Base-by-base conservation (phyloP, 164 flowering plant genomes). In the Litsea cubeba region DNA sequence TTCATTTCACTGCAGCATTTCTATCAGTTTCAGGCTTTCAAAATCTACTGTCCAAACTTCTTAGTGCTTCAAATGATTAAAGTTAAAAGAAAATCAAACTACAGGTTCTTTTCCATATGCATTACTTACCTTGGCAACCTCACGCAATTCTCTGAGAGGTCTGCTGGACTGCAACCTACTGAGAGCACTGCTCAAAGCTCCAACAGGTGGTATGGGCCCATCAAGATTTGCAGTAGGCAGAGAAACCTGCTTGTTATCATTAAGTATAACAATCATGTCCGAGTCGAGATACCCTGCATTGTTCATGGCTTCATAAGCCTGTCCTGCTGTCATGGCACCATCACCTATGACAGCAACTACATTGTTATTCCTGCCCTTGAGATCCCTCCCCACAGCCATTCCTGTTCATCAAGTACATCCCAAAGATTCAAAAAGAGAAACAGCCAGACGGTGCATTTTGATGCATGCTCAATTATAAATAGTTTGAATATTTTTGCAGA, bases 271-370 rank as follows among this genome's bases (percentile, higher is more conserved):
- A 74, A 95, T 91, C 99, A 95, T 93, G 75, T 95, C 95, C 3
- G 97, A 88, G 70, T 95, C 99, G n/a, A 95, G 78, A 81, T 95
- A 93, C 15, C 99, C 99, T 5, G 99, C 97, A 75, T 95, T 95
- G 85, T 95, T 95, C 99, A 95, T 93, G 71, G 99, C 99, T 77
- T 95, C 99, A 77, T 91, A 95, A 72, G 99, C 99, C 81, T 95
- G 99, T 50, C 99, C 99, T 5, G 99, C 99, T 49, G 99, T 95
- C 99, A 93, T 93, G 76, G 99, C 97, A 72, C 99, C 99, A 79
- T 95, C 99, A 32, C 99, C 99, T 75, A 95, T 95, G 11, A 95
- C 93, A 63, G 98, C 90, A 79, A 95, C 77, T 0, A 95, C 99
- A 73, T 86, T 69, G 79, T 93, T 95, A 54, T 89, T 86, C 79